phyloP scores from a whole-genome alignment of 768 basidiomycete species.

The Trametes cubensis region DNA sequence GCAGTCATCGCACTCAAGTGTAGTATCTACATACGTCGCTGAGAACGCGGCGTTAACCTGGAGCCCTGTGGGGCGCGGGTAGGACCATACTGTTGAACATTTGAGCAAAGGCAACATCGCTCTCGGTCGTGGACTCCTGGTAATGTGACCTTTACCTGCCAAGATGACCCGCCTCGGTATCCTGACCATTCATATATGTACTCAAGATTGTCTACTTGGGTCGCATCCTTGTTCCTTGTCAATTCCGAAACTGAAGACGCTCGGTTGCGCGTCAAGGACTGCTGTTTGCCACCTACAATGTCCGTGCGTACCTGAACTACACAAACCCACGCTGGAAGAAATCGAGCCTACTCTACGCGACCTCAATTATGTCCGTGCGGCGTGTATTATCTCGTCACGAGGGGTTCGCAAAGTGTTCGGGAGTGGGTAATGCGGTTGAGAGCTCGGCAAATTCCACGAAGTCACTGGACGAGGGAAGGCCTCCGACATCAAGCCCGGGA shows the following conservation, averaged over 20 bases:
- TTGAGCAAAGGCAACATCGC: conserved; percentile 77
- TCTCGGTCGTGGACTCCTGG: conserved; percentile 73
- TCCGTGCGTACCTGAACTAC: conserved; percentile 41
- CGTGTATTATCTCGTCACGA: too few relatives aligned
- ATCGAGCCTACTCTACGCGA: conserved; percentile 42
- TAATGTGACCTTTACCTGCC: not conserved
- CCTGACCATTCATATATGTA: conserved; percentile 46
- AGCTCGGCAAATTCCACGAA: too few relatives aligned
- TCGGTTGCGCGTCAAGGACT: conserved; percentile 33
- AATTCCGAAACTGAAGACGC: conserved; percentile 28
- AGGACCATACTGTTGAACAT: conserved; percentile 82
- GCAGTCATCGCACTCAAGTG: conserved; percentile 60
- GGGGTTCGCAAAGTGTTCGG: too few relatives aligned
- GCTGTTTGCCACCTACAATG: too few relatives aligned
- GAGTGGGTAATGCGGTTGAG: too few relatives aligned
- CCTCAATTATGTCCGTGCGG: conserved; percentile 24
- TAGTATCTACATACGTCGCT: conserved; percentile 52
- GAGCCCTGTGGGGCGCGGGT: conserved; percentile 71
- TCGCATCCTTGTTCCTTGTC: conserved; percentile 38
- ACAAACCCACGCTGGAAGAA: conserved; percentile 26
- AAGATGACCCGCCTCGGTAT: too few relatives aligned
- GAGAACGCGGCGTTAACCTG: conserved; percentile 55
- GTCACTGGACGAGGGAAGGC: too few relatives aligned
- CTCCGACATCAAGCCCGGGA: too few relatives aligned
- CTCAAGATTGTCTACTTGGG: conserved; percentile 40